Percentiles rank a stretch among this genome's conserved stretches.
phyloP scores from a whole-genome alignment of 495 filamentous ascomycete genomes.

The Penicillium manginii region DNA sequence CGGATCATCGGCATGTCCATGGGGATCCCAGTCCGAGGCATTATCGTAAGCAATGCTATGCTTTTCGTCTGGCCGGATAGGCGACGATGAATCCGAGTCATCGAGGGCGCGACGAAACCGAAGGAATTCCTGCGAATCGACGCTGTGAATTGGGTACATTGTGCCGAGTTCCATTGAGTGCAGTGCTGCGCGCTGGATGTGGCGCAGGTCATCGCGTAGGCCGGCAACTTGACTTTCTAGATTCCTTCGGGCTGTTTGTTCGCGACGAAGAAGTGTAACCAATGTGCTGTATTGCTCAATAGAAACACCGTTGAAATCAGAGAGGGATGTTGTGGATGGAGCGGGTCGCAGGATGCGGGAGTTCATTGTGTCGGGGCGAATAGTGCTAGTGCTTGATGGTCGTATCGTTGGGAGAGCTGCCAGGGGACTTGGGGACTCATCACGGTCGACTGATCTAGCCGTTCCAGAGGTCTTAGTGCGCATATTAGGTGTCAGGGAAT shows the following conservation, averaged over 20 bases:
- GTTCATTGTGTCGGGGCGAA: conserved; percentile 38
- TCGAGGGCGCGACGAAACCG: conserved; percentile 33
- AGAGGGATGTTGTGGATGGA: conserved; percentile 38
- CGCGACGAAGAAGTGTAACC: conserved; percentile 57
- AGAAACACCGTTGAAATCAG: conserved; percentile 46
- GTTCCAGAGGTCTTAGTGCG: conserved; percentile 30
- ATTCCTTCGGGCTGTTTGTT: conserved; percentile 57
- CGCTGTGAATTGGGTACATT: conserved; percentile 42
- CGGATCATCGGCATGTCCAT: conserved; percentile 24
- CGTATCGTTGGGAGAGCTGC: conserved; percentile 23
- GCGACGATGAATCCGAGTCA: conserved; percentile 23
- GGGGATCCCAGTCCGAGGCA: conserved; percentile 27
- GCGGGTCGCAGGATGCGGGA: conserved; percentile 34
- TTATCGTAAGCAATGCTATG: conserved; percentile 13
- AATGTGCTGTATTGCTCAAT: conserved; percentile 61
- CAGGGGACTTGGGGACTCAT: conserved; percentile 29
- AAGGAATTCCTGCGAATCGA: conserved; percentile 41
- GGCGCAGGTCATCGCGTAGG: conserved; percentile 55
- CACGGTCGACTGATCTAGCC: conserved; percentile 21
- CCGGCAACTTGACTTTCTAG: conserved; percentile 56
- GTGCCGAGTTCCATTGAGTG: conserved; percentile 38
- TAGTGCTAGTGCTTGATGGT: conserved; percentile 45
- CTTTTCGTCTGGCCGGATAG: conserved; percentile 18
- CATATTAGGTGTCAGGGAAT: conserved; percentile 13
- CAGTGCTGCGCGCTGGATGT: conserved; percentile 38